A percentile compares a stretch with the other conserved stretches of the same genome.
Evolutionary conservation across 1,284 basidiomycete species (phyloP).

Genomic region (Veloporphyrellus conicus): DNA sequence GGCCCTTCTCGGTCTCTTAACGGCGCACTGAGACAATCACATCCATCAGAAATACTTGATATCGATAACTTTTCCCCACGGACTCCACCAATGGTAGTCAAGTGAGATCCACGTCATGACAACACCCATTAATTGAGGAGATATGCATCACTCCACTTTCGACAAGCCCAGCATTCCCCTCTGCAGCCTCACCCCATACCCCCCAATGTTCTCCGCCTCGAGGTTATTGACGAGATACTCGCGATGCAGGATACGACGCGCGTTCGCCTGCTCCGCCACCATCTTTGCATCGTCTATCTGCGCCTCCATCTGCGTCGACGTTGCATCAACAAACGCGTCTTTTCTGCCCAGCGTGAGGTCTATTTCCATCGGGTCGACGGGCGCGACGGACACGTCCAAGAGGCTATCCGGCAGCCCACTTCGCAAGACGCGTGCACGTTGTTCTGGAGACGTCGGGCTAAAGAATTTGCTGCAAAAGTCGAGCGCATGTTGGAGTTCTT

Average conservation of each 20-base stretch:
- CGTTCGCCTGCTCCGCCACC: constrained; percentile 52
- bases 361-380: constrained; percentile 44
- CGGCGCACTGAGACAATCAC: no score
- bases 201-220: constrained; percentile 47
- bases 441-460: constrained; percentile 52
- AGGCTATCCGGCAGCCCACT: constrained; percentile 32
- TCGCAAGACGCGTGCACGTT: constrained; percentile 32
- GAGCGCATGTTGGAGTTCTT: constrained; percentile 61
- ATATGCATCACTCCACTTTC: constrained; percentile 1
- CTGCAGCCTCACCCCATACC: constrained; percentile 46
- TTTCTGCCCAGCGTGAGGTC: constrained; percentile 25
- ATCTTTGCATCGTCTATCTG: constrained; percentile 37
- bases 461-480: constrained; percentile 59
- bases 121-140: not conserved
- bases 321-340: constrained; percentile 3
- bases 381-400: constrained; percentile 44
- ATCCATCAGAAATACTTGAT: no score
- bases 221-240: constrained; percentile 54
- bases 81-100: no score
- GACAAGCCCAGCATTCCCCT: constrained; percentile 46
- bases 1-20: no score
- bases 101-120: no score
- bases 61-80: no score
- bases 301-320: constrained; percentile 20
- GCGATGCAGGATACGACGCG: constrained; percentile 46